Base-by-base conservation (phyloP, 208 protist species). In the Strigomonas galati region DNA sequence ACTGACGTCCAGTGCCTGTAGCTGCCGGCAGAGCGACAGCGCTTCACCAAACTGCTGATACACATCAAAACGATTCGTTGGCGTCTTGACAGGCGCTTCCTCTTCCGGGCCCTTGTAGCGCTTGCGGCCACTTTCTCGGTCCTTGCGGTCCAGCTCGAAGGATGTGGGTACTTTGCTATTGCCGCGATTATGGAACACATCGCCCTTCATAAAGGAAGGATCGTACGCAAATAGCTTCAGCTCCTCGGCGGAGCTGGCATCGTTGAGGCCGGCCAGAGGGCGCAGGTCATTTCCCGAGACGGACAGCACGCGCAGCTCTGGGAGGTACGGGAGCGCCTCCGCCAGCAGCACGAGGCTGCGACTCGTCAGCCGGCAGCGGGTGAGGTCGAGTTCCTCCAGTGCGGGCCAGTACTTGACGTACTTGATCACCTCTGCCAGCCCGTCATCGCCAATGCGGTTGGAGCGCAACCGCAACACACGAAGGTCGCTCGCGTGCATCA, bases 81-180 rank as follows among this genome's bases (percentile, higher is more conserved):
- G 48, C 52, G 30, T 23, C 32, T 60, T 15, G 10, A 7, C 35
- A 0, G 30, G 14, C 9, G 14, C 2, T 27, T 10, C 17, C 32
- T 19, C 40, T 0, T 17, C 23, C 2, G 76, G 69, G 0, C 82
- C 87, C 27, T 70, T 79, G 65, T 87, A 89, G 44, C 87, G 78
- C 52, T 31, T 58, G 0, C 84, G 74, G n/a, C 87, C 84, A 2
- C 65, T 72, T 44, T 75, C 51, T n/a, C 84, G 72, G 43, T 91
- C 87, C 12, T 79, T 84, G 14, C 82, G 79, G 30, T 91, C 87
- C 21, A 93, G 68, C 74, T 91, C 87, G 57, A 76, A 93, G 26
- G 80, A 85, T 31, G 87, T 93, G 52, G 80, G 84, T 37, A 89
- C 84, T 66, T 85, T 89, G 3, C 6, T 49, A 23, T 74, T 65